Evolutionary conservation across 164 flowering plant genomes (phyloP).

Genomic region (Annona squamosa): DNA sequence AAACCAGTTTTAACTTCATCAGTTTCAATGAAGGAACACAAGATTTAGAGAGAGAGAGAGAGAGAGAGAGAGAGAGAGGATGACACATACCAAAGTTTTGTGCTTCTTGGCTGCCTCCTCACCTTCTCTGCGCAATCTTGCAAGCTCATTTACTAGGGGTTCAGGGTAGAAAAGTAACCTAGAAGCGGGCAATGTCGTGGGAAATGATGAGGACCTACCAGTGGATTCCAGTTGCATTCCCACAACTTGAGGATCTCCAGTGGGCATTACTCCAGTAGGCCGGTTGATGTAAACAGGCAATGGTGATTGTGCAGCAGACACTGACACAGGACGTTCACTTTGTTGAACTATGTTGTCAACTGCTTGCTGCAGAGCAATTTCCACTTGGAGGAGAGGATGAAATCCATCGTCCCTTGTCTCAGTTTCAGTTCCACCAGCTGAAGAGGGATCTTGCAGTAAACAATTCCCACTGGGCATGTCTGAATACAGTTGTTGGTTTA

Average conservation of each 20-base stretch:
- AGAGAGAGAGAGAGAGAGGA: background rate
- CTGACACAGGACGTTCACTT: constrained; percentile 13
- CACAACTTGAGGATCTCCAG: constrained; percentile 10
- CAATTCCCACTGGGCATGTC: background rate
- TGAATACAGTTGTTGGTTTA: constrained; percentile 1
- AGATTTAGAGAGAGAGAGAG: background rate
- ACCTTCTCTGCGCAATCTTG: constrained; percentile 38
- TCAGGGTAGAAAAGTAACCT: constrained; percentile 21
- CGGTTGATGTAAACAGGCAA: background rate
- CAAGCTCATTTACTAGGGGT: constrained; percentile 62
- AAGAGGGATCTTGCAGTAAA: background rate
- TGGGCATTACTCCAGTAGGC: constrained; percentile 10
- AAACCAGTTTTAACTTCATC: background rate
- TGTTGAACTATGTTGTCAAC: constrained; percentile 4
- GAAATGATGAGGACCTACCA: constrained; percentile 15
- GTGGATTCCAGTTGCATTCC: constrained; percentile 17
- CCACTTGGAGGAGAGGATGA: constrained; percentile 1
- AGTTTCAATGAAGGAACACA: constrained; percentile 17
- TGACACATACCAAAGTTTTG: constrained; percentile 48
- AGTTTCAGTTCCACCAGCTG: background rate
- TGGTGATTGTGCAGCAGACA: background rate
- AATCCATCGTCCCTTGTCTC: background rate
- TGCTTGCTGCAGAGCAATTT: constrained; percentile 1
- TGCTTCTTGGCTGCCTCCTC: constrained; percentile 29
- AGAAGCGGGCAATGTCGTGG: constrained; percentile 14